A percentile compares a stretch with the other conserved stretches of the same genome.
Conservation (phyloP, 1,284 basidiomycete species). For the Chiua sp. region DNA sequence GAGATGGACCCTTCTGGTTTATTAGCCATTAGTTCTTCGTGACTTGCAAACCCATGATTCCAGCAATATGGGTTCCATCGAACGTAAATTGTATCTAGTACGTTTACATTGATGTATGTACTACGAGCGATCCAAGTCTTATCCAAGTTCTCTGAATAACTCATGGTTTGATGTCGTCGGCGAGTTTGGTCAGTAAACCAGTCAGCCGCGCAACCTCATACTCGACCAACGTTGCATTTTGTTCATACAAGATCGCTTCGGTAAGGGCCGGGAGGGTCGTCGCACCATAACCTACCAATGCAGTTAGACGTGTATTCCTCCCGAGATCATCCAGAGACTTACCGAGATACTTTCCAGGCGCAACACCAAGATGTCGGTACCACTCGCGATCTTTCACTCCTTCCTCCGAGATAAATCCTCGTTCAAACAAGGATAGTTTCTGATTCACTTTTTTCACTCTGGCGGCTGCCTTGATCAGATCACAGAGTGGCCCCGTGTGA, state of each 20-base stretch:
- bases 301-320: neutral
- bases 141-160: too few relatives aligned
- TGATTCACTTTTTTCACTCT: conserved; percentile 72
- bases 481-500: conserved; percentile 18
- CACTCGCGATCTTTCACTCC: conserved; percentile 86
- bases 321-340: conserved; percentile 25
- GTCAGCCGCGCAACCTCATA: conserved; percentile 70
- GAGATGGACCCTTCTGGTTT: too few relatives aligned
- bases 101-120: neutral
- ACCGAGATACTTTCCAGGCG: conserved; percentile 92
- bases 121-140: neutral
- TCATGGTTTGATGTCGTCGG: conserved; percentile 43
- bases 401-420: conserved; percentile 81
- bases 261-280: conserved; percentile 86
- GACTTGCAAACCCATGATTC: too few relatives aligned
- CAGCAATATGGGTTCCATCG: neutral
- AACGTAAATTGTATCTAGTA: neutral
- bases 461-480: conserved; percentile 65
- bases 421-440: conserved; percentile 79
- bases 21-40: too few relatives aligned
- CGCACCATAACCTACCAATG: conserved; percentile 75
- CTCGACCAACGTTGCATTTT: conserved; percentile 63
- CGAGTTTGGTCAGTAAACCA: conserved; percentile 58
- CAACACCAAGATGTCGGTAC: conserved; percentile 87
- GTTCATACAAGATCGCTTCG: conserved; percentile 78